phyloP scores from a whole-genome alignment of 2,329 filamentous ascomycete genomes.

The Botryotinia calthae region DNA sequence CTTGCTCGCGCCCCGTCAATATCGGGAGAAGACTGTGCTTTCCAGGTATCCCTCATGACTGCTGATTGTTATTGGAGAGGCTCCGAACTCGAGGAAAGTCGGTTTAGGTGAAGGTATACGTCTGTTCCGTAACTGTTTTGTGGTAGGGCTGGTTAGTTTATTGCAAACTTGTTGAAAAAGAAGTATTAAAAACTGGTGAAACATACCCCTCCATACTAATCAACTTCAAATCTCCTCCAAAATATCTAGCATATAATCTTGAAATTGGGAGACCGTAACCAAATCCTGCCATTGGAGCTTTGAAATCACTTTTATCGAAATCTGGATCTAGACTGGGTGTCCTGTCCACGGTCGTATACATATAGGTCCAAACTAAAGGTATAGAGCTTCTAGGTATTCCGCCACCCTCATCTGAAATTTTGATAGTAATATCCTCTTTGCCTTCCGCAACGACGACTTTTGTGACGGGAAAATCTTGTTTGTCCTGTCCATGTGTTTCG shows the following conservation, averaged over 20 bases:
- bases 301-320: conserved; percentile 99
- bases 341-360: conserved; percentile 98
- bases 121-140: conserved; percentile 84
- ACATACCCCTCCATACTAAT: conserved; percentile 99
- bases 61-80: conserved; percentile 84
- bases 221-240: conserved; percentile 93
- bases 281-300: conserved; percentile 98
- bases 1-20: not conserved
- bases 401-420: conserved; percentile 93
- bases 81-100: conserved; percentile 91
- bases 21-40: conserved; percentile 1
- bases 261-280: conserved; percentile 97
- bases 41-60: conserved; percentile 70
- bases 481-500: conserved; percentile 90
- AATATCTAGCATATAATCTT: conserved; percentile 91
- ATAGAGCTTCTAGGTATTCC: conserved; percentile 92
- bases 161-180: conserved; percentile 14
- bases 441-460: conserved; percentile 98
- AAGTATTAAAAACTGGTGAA: not conserved
- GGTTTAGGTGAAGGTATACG: conserved; percentile 96
- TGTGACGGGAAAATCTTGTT: conserved; percentile 92
- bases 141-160: conserved; percentile 28
- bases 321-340: conserved; percentile 94
- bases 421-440: conserved; percentile 98
- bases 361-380: conserved; percentile 99